These are phyloP conservation scores for Penicillium pulvis DNA, from an alignment of 495 filamentous ascomycete genomes.

Conservation along the genomic window DNA sequence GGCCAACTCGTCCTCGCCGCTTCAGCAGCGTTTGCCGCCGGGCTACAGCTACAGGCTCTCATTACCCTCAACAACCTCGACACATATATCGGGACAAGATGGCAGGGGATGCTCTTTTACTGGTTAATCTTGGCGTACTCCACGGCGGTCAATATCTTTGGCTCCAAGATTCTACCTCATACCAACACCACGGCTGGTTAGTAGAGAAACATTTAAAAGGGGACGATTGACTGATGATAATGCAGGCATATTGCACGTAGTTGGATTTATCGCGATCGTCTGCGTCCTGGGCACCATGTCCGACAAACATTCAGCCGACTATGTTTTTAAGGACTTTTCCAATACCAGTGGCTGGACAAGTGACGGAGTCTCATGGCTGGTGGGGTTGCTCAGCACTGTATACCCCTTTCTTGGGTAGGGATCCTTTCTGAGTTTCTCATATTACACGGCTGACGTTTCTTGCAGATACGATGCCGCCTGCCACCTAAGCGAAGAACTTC, in stretches of 20 bases:
- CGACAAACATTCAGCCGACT: slow-evolving; percentile 19
- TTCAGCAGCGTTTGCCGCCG: slow-evolving; percentile 31
- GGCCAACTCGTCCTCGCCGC: slow-evolving; percentile 34
- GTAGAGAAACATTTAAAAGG: background rate
- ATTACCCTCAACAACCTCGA: slow-evolving; percentile 28
- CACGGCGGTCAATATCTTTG: slow-evolving; percentile 21
- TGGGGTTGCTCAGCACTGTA: slow-evolving; percentile 26
- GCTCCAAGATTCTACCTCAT: slow-evolving; percentile 28
- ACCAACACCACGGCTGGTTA: slow-evolving; percentile 27
- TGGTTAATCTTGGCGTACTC: slow-evolving; percentile 26
- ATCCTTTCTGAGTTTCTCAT: background rate
- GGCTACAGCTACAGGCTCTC: slow-evolving; percentile 26
- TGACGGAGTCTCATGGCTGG: slow-evolving; percentile 28
- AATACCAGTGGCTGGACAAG: slow-evolving; percentile 28
- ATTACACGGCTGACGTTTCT: background rate
- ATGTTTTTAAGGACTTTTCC: slow-evolving; percentile 26
- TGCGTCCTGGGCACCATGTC: slow-evolving; percentile 24
- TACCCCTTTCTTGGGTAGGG: slow-evolving; percentile 28
- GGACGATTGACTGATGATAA: background rate
- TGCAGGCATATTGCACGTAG: slow-evolving; percentile 23
- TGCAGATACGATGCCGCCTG: slow-evolving; percentile 31
- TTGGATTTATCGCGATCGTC: slow-evolving; percentile 23
- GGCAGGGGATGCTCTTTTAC: slow-evolving; percentile 31
- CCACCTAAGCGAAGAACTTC: slow-evolving; percentile 36
- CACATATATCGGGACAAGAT: slow-evolving; percentile 21